A percentile compares a stretch with the other conserved stretches of the same genome.
These are phyloP conservation scores for Colletotrichum sp. DNA, from an alignment of 2,329 filamentous ascomycete genomes.

Conservation along the genomic window DNA sequence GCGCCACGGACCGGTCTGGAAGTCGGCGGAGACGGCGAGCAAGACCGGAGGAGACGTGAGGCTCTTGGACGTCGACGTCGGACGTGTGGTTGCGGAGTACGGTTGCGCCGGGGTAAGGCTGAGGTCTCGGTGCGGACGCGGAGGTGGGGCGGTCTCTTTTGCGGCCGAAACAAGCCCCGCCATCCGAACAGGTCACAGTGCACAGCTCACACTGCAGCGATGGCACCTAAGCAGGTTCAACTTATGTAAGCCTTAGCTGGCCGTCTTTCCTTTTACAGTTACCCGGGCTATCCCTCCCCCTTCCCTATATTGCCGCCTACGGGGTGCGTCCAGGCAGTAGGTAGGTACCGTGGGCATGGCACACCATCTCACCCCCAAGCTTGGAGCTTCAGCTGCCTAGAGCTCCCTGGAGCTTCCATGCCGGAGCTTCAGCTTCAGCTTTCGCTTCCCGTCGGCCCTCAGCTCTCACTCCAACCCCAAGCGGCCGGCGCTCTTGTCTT, in stretches of 20 bases:
- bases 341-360: neutral
- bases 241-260: neutral
- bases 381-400: neutral
- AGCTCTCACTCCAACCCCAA: neutral
- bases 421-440: neutral
- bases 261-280: neutral
- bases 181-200: neutral
- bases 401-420: neutral
- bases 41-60: neutral
- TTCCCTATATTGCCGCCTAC: neutral
- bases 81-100: neutral
- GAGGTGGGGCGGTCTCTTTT: neutral
- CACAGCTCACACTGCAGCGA: neutral
- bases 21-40: neutral
- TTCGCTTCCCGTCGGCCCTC: neutral
- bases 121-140: conserved; percentile 7
- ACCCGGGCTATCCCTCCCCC: neutral
- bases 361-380: neutral
- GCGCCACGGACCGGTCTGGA: neutral
- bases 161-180: conserved; percentile 4
- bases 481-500: neutral
- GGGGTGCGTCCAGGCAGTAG: neutral
- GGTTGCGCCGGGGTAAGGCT: neutral
- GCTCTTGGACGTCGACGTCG: neutral
- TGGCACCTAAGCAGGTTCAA: too few relatives aligned